Evolutionary conservation across 352 stramenopile genomes (phyloP).

Genomic region (Pythium biforme): DNA sequence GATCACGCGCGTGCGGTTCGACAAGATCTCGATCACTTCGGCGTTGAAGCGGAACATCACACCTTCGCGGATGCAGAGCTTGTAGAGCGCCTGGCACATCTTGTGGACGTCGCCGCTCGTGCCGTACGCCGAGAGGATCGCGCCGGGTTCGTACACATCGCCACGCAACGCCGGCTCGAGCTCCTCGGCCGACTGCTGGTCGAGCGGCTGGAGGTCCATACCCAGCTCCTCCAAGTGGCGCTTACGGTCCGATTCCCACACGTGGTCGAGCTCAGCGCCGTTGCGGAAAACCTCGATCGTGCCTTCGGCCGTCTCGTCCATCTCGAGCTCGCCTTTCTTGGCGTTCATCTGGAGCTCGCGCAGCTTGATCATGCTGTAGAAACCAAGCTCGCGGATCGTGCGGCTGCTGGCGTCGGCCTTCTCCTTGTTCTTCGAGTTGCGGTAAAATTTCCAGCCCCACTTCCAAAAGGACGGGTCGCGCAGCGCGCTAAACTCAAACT

Average conservation of each 20-base stretch:
- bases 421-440: constrained; percentile 71
- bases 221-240: constrained; percentile 69
- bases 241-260: constrained; percentile 71
- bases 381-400: constrained; percentile 79
- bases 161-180: constrained; percentile 62
- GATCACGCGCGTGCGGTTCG: constrained; percentile 73
- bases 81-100: constrained; percentile 82
- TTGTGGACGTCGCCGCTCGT: constrained; percentile 89
- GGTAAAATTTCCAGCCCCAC: constrained; percentile 84
- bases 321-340: constrained; percentile 81
- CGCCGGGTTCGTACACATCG: constrained; percentile 61
- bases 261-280: constrained; percentile 55
- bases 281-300: constrained; percentile 79
- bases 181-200: constrained; percentile 50
- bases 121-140: constrained; percentile 75
- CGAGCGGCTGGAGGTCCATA: constrained; percentile 75
- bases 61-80: constrained; percentile 73
- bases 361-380: constrained; percentile 87
- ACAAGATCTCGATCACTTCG: constrained; percentile 77
- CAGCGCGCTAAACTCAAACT: constrained; percentile 80
- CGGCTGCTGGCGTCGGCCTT: constrained; percentile 75
- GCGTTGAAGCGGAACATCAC: constrained; percentile 90
- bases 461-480: constrained; percentile 85
- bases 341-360: constrained; percentile 69
- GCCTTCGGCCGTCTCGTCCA: constrained; percentile 84